Conservation (phyloP, 768 basidiomycete genomes). For the Lactarius psammicola region DNA sequence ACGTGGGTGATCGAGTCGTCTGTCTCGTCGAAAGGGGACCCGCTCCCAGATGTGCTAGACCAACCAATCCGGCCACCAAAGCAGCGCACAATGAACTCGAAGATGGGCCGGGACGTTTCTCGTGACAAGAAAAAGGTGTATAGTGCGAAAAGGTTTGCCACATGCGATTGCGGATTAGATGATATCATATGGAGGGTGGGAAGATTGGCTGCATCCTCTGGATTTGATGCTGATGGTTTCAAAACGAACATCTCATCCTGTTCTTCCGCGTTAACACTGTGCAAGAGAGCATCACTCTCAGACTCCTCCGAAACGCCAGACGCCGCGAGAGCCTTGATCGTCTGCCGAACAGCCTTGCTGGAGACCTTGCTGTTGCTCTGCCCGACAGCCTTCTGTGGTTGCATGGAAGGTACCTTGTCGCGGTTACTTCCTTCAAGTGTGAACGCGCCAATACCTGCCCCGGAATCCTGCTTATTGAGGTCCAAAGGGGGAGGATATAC, state of each 20-base stretch:
- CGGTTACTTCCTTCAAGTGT: conserved; percentile 55
- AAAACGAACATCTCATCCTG: conserved; percentile 65
- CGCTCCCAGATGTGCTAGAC: conserved; percentile 76
- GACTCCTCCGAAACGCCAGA: conserved; percentile 35
- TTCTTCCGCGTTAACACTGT: conserved; percentile 33
- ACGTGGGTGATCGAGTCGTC: conserved; percentile 92
- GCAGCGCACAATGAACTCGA: conserved; percentile 90
- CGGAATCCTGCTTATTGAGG: conserved; percentile 72
- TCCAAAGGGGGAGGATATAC: conserved; percentile 96
- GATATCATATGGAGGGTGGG: conserved; percentile 69
- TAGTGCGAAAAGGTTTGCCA: conserved; percentile 71
- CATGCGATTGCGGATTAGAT: conserved; percentile 54
- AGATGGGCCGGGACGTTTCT: conserved; percentile 85
- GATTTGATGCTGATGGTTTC: conserved; percentile 53
- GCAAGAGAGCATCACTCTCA: conserved; percentile 35
- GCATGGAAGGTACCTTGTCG: conserved; percentile 30
- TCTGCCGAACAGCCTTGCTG: conserved; percentile 59
- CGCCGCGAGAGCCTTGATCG: conserved; percentile 52
- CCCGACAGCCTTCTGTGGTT: conserved; percentile 32
- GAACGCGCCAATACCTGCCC: conserved; percentile 88
- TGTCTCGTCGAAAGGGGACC: conserved; percentile 73
- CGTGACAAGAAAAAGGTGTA: conserved; percentile 94
- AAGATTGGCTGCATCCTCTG: conserved; percentile 47
- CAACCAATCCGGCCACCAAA: conserved; percentile 93
- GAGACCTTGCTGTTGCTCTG: conserved; percentile 47